phyloP scores from a whole-genome alignment of 306 rosid genomes.

The Cucumis hystrix region DNA sequence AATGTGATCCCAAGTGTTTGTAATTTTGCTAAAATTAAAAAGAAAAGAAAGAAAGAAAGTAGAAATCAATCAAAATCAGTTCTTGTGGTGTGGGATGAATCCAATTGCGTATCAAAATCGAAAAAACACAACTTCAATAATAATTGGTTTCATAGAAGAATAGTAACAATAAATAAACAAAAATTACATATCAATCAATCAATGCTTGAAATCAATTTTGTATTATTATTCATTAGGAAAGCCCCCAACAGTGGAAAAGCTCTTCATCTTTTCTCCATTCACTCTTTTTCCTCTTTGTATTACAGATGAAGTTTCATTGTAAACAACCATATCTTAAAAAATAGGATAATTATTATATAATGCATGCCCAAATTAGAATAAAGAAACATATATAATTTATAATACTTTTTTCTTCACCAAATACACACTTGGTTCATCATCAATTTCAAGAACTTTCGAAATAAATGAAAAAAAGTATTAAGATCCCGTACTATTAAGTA shows the following conservation, averaged over 20 bases:
- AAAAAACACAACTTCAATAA: background rate
- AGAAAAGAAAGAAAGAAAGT: background rate
- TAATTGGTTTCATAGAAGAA: background rate
- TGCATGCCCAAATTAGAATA: background rate
- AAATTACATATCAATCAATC: background rate
- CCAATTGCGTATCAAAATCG: background rate
- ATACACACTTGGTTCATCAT: background rate
- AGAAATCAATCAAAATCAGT: background rate
- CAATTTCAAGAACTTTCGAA: background rate
- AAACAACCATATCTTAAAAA: background rate
- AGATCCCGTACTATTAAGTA: background rate
- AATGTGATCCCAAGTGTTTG: background rate
- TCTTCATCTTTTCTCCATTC: background rate
- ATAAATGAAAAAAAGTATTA: background rate
- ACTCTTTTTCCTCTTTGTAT: background rate
- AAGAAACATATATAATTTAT: background rate
- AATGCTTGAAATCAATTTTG: background rate
- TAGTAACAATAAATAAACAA: background rate
- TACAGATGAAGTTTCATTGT: background rate
- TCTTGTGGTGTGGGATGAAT: conserved; percentile 1
- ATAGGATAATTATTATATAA: background rate
- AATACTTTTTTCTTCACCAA: background rate
- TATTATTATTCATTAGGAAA: background rate
- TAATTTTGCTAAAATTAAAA: background rate
- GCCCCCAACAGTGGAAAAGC: background rate